phyloP scores from a whole-genome alignment of 2,329 filamentous ascomycete genomes.

The Alternaria sp. region DNA sequence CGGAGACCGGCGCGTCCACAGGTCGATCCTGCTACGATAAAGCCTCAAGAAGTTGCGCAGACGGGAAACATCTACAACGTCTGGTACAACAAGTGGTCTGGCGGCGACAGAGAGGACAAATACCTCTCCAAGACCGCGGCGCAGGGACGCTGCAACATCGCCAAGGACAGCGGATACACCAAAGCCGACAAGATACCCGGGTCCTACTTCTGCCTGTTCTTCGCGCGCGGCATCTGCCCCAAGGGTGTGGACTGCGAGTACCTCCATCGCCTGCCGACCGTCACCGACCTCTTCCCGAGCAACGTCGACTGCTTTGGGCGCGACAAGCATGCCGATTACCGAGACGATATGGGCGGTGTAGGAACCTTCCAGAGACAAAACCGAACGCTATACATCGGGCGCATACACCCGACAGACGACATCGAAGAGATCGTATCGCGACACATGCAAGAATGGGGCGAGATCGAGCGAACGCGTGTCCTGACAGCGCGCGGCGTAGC shows the following conservation, averaged over 20 bases:
- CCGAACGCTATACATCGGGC: conserved; percentile 88
- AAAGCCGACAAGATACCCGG: conserved; percentile 60
- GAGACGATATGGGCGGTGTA: conserved; percentile 97
- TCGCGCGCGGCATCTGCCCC: conserved; percentile 80
- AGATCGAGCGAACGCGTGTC: conserved; percentile 85
- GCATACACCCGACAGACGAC: conserved; percentile 94
- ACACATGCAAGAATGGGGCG: conserved; percentile 97
- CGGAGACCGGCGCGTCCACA: conserved; percentile 87
- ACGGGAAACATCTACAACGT: conserved; percentile 97
- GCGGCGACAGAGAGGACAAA: conserved; percentile 92
- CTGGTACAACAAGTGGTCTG: conserved; percentile 99
- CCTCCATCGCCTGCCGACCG: conserved; percentile 83
- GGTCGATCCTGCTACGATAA: conserved; percentile 83
- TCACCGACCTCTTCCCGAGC: conserved; percentile 89
- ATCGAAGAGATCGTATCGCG: conserved; percentile 95
- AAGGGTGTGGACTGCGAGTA: conserved; percentile 94
- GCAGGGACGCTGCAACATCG: conserved; percentile 84
- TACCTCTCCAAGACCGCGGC: conserved; percentile 83
- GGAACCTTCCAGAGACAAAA: conserved; percentile 94
- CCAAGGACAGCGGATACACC: conserved; percentile 64
- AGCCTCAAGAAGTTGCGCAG: conserved; percentile 84
- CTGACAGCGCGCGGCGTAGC: conserved; percentile 88
- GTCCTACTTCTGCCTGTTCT: conserved; percentile 91
- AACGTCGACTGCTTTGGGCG: conserved; percentile 95
- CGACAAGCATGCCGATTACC: conserved; percentile 90